Base-by-base conservation (phyloP, 106 monocot genomes). In the Acorus calamus region DNA sequence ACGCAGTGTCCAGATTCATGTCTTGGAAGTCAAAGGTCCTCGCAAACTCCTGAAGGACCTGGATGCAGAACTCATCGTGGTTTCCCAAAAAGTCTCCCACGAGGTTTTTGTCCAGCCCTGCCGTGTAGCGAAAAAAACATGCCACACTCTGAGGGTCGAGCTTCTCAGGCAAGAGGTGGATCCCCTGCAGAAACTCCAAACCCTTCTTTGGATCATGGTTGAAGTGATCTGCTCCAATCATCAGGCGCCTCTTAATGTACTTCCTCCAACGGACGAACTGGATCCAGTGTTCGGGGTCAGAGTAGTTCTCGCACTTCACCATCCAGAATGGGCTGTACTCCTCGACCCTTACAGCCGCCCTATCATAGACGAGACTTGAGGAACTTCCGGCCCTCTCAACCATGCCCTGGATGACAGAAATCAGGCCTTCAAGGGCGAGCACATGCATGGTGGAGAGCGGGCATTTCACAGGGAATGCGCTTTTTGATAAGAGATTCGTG, bases 311-410 rank as follows among this genome's bases (percentile, higher is more conserved):
- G 59, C 65, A 72, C 64, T 72, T 65, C 3, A 62, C 72, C 42
- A 64, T 72, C 72, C 72, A 72, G 64, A 72, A 72, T 72, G 72
- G 64, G 12, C 47, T 72, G 72, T 72, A 72, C 13, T 65, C 57
- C 50, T 28, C 62, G 57, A 64, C 4, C 11, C 45, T 50, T 28
- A 65, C 47, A n/a, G 58, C 56, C 6, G 8, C 46, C 11, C 65
- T 47, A 1, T 72, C 72, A 0, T 56, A 55, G 42, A 50, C 55
- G 50, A 49, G 48, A 4, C 48, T 57, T 51, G 64, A 11, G 14
- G 48, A 42, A 11, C 28, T 50, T 28, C 28, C 28, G 13, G 57
- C 58, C 64, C 72, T 64, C 14, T 57, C 47, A 50, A 57, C 47
- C 72, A 72, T 72, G 14, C 63, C 65, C 14, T 72, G 44, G 45